Evolutionary conservation across 164 flowering plant species (phyloP).

Genomic region (Chimonanthus praecox): DNA sequence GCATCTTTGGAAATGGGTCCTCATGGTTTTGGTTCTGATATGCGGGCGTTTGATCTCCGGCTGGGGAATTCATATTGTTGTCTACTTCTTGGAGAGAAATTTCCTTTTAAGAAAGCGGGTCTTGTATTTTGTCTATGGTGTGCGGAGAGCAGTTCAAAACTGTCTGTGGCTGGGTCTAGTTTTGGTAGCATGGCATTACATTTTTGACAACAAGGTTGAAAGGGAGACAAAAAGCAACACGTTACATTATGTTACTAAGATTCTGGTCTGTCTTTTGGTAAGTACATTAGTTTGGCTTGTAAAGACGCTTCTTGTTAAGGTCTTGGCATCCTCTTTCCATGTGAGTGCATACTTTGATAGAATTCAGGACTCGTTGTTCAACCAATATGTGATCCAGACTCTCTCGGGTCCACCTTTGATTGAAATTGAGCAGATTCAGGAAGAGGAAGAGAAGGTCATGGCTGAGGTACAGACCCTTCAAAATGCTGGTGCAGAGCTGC

Average conservation of each 20-base stretch:
- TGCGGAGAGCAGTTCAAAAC: constrained; percentile 60
- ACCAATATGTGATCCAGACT: constrained; percentile 53
- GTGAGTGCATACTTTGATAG: constrained; percentile 51
- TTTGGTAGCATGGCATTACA: constrained; percentile 46
- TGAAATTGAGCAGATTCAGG: constrained; percentile 22
- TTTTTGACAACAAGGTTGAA: constrained; percentile 44
- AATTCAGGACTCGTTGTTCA: constrained; percentile 52
- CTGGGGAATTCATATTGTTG: constrained; percentile 52
- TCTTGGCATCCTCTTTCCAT: constrained; percentile 48
- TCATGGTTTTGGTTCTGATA: constrained; percentile 47
- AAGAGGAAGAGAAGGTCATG: constrained; percentile 32
- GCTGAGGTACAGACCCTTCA: constrained; percentile 38
- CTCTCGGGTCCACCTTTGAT: constrained; percentile 44
- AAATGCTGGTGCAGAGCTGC: constrained; percentile 35
- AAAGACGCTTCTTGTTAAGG: constrained; percentile 47
- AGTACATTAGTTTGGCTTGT: constrained; percentile 45
- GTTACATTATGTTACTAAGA: constrained; percentile 41
- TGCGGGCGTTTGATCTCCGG: constrained; percentile 68
- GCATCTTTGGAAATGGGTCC: constrained; percentile 67
- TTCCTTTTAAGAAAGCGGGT: constrained; percentile 55
- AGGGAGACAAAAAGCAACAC: constrained; percentile 21
- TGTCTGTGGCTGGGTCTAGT: constrained; percentile 64
- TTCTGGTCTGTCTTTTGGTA: constrained; percentile 46
- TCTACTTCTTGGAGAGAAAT: constrained; percentile 53
- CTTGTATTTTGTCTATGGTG: constrained; percentile 66